Conservation (phyloP, 1,284 basidiomycete genomes). For the Apiotrichum akiyoshidainum region DNA sequence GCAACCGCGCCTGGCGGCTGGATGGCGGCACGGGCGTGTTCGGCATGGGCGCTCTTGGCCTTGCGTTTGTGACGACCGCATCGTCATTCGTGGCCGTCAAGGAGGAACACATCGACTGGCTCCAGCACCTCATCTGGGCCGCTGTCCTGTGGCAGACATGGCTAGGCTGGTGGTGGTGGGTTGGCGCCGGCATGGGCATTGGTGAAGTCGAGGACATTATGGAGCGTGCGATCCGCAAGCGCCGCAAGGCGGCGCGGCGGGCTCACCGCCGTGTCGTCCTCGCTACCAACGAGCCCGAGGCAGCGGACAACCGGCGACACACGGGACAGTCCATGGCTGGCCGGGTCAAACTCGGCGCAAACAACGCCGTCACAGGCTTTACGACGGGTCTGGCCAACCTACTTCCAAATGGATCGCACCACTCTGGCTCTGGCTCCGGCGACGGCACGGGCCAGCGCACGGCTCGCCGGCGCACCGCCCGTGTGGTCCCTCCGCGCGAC, state of each 20-base stretch:
- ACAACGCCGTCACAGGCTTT: slow-evolving; percentile 13
- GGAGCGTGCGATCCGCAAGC: slow-evolving; percentile 44
- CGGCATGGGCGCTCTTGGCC: slow-evolving; percentile 71
- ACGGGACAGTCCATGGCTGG: slow-evolving; percentile 3
- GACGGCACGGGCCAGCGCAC: neutral
- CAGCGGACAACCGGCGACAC: neutral
- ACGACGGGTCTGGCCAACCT: slow-evolving; percentile 11
- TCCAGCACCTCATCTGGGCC: slow-evolving; percentile 78
- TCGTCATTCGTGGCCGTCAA: slow-evolving; percentile 83
- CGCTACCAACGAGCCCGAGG: slow-evolving; percentile 3
- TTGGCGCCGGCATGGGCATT: slow-evolving; percentile 76
- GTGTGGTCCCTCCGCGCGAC: slow-evolving; percentile 9
- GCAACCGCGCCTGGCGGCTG: slow-evolving; percentile 86
- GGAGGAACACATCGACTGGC: slow-evolving; percentile 77
- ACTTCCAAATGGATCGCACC: neutral
- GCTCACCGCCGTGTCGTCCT: slow-evolving; percentile 15
- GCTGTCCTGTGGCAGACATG: slow-evolving; percentile 85
- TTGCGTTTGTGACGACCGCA: slow-evolving; percentile 74
- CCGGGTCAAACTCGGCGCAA: slow-evolving; percentile 11
- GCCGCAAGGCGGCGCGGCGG: slow-evolving; percentile 31
- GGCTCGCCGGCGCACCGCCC: neutral
- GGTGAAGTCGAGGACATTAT: slow-evolving; percentile 51
- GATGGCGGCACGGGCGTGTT: slow-evolving; percentile 95
- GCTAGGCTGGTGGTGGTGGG: slow-evolving; percentile 95
- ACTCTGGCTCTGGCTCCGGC: slow-evolving; percentile 3